Percentiles rank a stretch among this genome's conserved stretches.
phyloP scores from a whole-genome alignment of 192 early-diverging fungal genomes.

The Linnemannia hyalina region DNA sequence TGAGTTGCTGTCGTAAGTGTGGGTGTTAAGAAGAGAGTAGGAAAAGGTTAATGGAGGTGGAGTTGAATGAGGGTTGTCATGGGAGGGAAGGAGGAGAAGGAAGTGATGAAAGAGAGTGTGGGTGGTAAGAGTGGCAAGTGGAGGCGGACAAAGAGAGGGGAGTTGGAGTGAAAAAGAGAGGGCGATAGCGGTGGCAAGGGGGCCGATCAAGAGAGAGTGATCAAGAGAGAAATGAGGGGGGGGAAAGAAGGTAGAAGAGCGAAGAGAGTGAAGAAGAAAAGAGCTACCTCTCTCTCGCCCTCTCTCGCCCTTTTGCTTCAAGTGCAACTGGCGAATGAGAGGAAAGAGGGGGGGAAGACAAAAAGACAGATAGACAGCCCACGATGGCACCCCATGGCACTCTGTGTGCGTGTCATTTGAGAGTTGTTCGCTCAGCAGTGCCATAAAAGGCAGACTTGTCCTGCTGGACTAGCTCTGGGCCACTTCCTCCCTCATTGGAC shows the following conservation, averaged over 20 bases:
- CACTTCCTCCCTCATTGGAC: background rate
- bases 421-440: background rate
- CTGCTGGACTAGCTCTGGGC: background rate
- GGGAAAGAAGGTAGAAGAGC: no score
- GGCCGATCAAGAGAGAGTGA: no score
- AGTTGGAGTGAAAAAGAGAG: background rate
- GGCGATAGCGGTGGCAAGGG: background rate
- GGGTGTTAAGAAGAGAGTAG: no score
- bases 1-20: background rate
- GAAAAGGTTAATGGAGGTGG: background rate
- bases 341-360: background rate
- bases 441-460: slow-evolving; percentile 1
- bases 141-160: background rate
- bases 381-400: background rate
- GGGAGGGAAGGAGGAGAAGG: background rate
- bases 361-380: background rate
- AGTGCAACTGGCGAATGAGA: no score
- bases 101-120: background rate
- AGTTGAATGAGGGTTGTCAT: background rate
- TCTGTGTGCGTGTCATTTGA: no score
- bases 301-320: no score
- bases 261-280: no score
- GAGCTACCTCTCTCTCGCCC: no score
- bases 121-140: background rate
- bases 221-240: no score